Base-by-base conservation (phyloP, 805 yeast species). In the Candida boleticola region DNA sequence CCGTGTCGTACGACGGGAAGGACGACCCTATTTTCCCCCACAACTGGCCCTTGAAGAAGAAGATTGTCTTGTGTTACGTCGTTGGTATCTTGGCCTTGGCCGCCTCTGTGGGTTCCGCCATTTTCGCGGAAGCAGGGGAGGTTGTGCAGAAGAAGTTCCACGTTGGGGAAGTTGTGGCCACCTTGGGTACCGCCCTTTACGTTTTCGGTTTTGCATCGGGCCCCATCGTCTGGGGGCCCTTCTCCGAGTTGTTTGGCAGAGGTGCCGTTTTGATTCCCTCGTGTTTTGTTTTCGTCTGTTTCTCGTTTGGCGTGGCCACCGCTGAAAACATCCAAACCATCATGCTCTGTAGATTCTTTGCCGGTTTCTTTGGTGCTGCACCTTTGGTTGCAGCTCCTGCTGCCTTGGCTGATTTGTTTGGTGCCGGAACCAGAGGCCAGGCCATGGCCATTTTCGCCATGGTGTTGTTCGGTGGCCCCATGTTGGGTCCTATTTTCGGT, bases 201-300 rank as follows among this genome's bases (percentile, higher is more conserved):
- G 97, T 90, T n/a, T 62, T 89, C 32, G 98, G 97, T 9, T 92
- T 89, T 64, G 97, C 97, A 1, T 76, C 88, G 0, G 97, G 97
- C 16, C 98, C 98, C 3, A 71, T 90, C 39, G 55, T 88, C 29
- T 90, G 93, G 89, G 97, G 82, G 20, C 96, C 96, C 3, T 59
- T 85, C 29, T 83, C 92, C n/a, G 95, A 85, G 60, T 54, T 83
- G 29, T 82, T 73, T 50, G 93, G 95, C 41, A 77, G 96, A 61
- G 77, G 77, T 58, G 61, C 74, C 14, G 81, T 86, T 13, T 53
- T 85, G 41, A 49, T 84, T 2, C 47, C 79, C 54, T n/a, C 74
- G 68, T 23, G 68, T 69, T 9, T 46, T 66, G 37, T 45, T 66
- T 61, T 71, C 16, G 53, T 63, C 14, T 41, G 72, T 7, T 68